Evolutionary conservation across 208 protist species (phyloP), one percentile per base, ranked within the genome.

Genomic region (Crithidia expoeki): DNA sequence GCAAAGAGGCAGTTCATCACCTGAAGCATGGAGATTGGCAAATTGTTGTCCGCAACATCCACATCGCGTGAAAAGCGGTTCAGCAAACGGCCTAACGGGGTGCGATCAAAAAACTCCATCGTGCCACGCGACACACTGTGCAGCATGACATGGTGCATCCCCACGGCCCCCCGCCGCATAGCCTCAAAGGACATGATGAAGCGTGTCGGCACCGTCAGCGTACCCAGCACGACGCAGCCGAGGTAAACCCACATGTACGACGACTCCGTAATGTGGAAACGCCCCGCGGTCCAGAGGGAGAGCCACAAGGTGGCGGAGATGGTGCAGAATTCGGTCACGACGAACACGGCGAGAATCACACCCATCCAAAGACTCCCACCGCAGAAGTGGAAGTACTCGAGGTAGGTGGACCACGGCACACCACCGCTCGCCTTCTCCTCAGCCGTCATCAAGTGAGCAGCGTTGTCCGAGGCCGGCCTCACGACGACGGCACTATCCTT

Each of bases 41-140:
- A 71, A 32, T 51, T 67, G 30, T 71, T 62, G 74, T 98, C 95
- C 27, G 98, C 61, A 9, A 56, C 76, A 40, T 75, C 74, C 11
- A 97, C 84, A 58, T 99, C 98, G 40, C 91, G 92, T 17, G 82
- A 88, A 76, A 99, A 99, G 21, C 98, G 86, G 67, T 98, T 98
- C 14, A 99, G 42, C 27, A 99, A 86, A 23, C 97, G 87, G 9
- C 98, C 98, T 2, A 93, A 16, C 0, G 97, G 97, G 2, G 93
- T 99, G 1, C 80, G 89, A 70, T 99, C 96, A 79, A 98, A 99
- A 73, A 98, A 99, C 9, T 58, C 56, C 76, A 97, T 86, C 11
- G 79, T 85, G 16, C 76, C 85, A 0, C 55, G 52, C 0, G 74
- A 49, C 7, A 97, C 59, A 12, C 80, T 89, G 11, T 60, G 25